Percentiles rank a stretch among this genome's conserved stretches.
These are phyloP conservation scores for Aureobasidium sp. DNA, from an alignment of 2,329 filamentous ascomycete genomes.

Conservation along the genomic window DNA sequence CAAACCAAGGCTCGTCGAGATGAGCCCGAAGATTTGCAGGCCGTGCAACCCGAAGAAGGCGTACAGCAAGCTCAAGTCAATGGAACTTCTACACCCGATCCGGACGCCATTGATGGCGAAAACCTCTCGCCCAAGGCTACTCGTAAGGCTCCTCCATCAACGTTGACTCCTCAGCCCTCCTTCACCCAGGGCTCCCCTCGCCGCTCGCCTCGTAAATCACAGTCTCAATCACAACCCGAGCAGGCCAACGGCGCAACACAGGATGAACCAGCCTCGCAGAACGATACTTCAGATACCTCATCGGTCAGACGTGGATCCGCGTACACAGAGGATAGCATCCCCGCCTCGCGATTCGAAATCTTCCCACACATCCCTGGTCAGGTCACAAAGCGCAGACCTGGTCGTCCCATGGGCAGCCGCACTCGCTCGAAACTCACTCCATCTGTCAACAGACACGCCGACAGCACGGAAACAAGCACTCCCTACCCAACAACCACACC, in stretches of 20 bases:
- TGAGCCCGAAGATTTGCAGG: constrained; percentile 48
- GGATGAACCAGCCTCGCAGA: neutral
- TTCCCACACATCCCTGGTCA: constrained; percentile 59
- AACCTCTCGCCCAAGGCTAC: neutral
- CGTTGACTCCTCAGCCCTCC: constrained; percentile 23
- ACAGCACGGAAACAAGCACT: constrained; percentile 15
- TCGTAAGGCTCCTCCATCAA: constrained; percentile 9
- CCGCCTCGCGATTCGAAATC: constrained; percentile 65
- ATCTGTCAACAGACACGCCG: neutral
- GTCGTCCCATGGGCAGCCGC: constrained; percentile 20
- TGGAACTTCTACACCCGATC: constrained; percentile 4
- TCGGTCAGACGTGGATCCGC: constrained; percentile 3
- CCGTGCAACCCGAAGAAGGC: constrained; percentile 34
- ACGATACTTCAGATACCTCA: neutral
- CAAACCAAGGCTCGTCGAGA: constrained; percentile 84
- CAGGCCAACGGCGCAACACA: constrained; percentile 20
- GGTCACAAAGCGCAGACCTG: constrained; percentile 24
- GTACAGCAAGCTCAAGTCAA: constrained; percentile 28
- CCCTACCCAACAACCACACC: constrained; percentile 16
- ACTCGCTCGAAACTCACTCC: constrained; percentile 16
- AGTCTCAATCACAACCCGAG: constrained; percentile 11
- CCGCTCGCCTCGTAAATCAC: constrained; percentile 24
- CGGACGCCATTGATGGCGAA: neutral
- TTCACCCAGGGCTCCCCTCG: constrained; percentile 19
- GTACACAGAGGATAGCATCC: constrained; percentile 38